These are phyloP conservation scores for Lactuca saligna DNA, from an alignment of 129 eudicot species.

Conservation along the genomic window DNA sequence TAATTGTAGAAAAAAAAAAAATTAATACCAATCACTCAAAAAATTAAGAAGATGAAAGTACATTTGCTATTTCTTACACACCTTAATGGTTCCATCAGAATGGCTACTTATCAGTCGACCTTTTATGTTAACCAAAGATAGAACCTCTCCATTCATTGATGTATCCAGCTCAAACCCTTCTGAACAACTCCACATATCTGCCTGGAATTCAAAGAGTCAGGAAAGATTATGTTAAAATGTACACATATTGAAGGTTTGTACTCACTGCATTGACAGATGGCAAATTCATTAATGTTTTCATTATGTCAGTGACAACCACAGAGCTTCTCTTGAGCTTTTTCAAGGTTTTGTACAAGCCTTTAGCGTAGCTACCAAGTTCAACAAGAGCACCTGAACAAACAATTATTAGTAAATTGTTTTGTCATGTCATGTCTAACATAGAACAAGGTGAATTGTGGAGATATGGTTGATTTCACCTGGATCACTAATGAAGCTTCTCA, in stretches of 20 bases:
- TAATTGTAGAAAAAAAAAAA: conserved; percentile 16
- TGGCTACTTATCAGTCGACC: conserved; percentile 70
- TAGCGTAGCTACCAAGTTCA: conserved; percentile 69
- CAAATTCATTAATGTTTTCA: conserved; percentile 70
- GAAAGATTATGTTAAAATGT: not conserved
- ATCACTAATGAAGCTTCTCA: conserved; percentile 66
- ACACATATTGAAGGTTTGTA: conserved; percentile 6
- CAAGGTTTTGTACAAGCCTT: conserved; percentile 57
- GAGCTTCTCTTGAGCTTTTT: conserved; percentile 63
- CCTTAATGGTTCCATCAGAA: conserved; percentile 85
- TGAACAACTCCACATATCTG: conserved; percentile 65
- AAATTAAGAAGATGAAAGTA: too few relatives aligned
- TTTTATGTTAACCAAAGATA: conserved; percentile 50
- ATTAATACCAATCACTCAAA: not conserved
- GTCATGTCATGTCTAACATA: too few relatives aligned
- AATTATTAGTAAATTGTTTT: not conserved
- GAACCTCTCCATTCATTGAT: conserved; percentile 65
- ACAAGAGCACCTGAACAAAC: conserved; percentile 49
- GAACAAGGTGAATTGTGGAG: not conserved
- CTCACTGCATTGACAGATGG: conserved; percentile 70
- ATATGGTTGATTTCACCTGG: conserved; percentile 39
- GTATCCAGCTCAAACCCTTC: conserved; percentile 64
- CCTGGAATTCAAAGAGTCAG: conserved; percentile 39
- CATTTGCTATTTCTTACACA: conserved; percentile 12
- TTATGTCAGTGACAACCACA: conserved; percentile 52